Conservation (phyloP, 108 stramenopile genomes). For the Stephanodiscus triporus region DNA sequence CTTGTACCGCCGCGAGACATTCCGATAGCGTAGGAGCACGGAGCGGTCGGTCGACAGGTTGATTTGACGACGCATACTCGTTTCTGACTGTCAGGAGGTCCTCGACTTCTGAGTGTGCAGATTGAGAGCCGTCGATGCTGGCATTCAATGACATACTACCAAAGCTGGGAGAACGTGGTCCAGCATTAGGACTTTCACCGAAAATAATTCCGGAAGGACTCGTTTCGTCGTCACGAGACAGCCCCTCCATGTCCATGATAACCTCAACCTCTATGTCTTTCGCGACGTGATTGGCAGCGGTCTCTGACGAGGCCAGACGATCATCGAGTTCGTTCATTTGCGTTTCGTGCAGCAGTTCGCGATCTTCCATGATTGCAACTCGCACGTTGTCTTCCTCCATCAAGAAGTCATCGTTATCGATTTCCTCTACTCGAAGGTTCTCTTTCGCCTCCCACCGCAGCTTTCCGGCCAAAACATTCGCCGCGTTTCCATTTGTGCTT, state of each 20-base stretch:
- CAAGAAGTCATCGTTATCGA: background rate
- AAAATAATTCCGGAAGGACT: background rate
- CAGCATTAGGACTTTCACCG: background rate
- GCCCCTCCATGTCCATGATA: background rate
- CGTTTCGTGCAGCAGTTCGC: background rate
- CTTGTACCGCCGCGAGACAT: background rate
- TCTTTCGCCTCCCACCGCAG: too few species aligned
- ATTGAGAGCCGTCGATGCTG: background rate
- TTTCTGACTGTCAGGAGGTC: background rate
- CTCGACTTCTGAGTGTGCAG: background rate
- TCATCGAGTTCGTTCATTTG: background rate
- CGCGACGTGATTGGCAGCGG: background rate
- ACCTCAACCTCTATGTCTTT: background rate
- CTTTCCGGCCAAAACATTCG: background rate
- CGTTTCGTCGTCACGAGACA: background rate
- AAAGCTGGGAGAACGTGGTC: background rate
- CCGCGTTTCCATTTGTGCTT: background rate
- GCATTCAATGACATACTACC: background rate
- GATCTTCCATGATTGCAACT: background rate
- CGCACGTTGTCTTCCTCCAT: background rate
- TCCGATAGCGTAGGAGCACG: background rate
- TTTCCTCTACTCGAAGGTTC: too few species aligned
- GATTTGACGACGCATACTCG: background rate
- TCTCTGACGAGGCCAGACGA: background rate
- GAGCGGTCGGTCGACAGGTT: background rate